Conservation (phyloP, 1,284 basidiomycete genomes). For the Mycosarcoma maydis region DNA sequence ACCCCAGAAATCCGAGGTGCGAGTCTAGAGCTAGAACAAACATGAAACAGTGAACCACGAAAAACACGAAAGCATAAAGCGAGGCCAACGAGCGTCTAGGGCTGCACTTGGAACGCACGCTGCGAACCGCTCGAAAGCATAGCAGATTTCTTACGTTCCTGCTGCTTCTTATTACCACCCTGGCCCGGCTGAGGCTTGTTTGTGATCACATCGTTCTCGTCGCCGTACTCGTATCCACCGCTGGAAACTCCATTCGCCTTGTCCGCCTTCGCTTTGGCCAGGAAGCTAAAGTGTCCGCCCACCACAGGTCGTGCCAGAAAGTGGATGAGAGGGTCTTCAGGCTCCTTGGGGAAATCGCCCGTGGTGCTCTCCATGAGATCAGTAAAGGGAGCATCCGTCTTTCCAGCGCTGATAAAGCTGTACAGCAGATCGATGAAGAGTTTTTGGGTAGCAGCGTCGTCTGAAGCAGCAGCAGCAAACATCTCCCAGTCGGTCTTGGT, state of each 20-base stretch:
- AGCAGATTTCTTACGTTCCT: slow-evolving; percentile 14
- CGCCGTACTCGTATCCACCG: slow-evolving; percentile 35
- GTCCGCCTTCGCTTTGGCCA: slow-evolving; percentile 65
- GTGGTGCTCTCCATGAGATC: slow-evolving; percentile 63
- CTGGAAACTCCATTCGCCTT: slow-evolving; percentile 56
- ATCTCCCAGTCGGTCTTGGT: slow-evolving; percentile 67
- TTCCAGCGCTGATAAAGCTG: slow-evolving; percentile 56
- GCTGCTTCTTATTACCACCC: slow-evolving; percentile 9
- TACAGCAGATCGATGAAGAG: slow-evolving; percentile 64
- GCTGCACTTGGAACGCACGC: slow-evolving; percentile 26
- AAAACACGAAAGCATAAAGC: too few relatives aligned
- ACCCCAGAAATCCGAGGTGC: too few relatives aligned
- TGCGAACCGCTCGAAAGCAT: slow-evolving; percentile 37
- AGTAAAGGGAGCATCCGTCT: slow-evolving; percentile 66
- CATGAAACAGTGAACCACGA: too few relatives aligned
- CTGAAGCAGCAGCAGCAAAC: slow-evolving; percentile 63
- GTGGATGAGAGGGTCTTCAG: slow-evolving; percentile 59
- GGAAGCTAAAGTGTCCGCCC: slow-evolving; percentile 66
- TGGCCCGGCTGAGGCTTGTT: slow-evolving; percentile 11
- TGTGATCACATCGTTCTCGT: slow-evolving; percentile 40
- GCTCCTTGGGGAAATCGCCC: slow-evolving; percentile 48
- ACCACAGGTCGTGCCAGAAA: slow-evolving; percentile 67
- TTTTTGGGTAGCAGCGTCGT: slow-evolving; percentile 47
- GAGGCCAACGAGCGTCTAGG: not conserved
- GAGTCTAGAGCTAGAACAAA: too few relatives aligned